Percentiles rank a stretch among this genome's conserved stretches.
Evolutionary conservation across 2,329 filamentous ascomycete species (phyloP).

Genomic region (Pseudogymnoascus sp.): DNA sequence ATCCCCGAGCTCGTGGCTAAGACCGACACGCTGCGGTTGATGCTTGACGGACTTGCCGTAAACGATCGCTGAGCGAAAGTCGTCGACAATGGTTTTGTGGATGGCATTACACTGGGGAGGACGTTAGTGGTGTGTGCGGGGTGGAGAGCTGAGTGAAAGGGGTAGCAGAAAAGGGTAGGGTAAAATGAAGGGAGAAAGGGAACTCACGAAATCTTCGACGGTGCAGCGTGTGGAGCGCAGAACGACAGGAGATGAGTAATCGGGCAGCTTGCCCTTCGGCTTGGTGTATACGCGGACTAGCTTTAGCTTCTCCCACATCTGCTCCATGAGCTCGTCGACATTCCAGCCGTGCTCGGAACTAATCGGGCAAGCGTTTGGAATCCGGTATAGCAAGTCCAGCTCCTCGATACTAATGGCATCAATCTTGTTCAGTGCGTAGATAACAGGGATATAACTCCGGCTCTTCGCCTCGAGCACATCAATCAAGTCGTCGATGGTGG

Average conservation of each 20-base stretch:
- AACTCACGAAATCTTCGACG: conserved; percentile 90
- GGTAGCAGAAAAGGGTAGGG: not conserved
- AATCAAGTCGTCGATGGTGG: conserved; percentile 93
- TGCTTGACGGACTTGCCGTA: conserved; percentile 98
- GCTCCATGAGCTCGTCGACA: conserved; percentile 89
- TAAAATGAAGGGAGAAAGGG: conserved; percentile 9
- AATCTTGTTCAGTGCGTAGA: conserved; percentile 99
- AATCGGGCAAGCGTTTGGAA: conserved; percentile 94
- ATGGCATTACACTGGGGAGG: conserved; percentile 81
- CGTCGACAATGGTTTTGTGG: conserved; percentile 89
- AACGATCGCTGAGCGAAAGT: conserved; percentile 91
- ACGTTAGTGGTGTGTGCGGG: conserved; percentile 13
- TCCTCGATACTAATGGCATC: conserved; percentile 97
- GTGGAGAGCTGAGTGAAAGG: conserved; percentile 3
- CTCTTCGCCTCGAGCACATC: conserved; percentile 91
- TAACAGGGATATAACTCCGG: conserved; percentile 94
- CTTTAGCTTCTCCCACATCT: conserved; percentile 97
- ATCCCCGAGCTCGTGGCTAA: conserved; percentile 84
- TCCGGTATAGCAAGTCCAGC: conserved; percentile 88
- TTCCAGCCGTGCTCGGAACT: conserved; percentile 98
- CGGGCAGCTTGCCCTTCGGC: conserved; percentile 88
- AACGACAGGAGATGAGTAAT: conserved; percentile 88
- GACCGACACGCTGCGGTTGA: conserved; percentile 89
- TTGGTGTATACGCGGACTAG: conserved; percentile 94
- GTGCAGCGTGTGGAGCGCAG: conserved; percentile 74